Conservation (phyloP, 1,139 yeast species). For the Wickerhamomyces sp. region DNA sequence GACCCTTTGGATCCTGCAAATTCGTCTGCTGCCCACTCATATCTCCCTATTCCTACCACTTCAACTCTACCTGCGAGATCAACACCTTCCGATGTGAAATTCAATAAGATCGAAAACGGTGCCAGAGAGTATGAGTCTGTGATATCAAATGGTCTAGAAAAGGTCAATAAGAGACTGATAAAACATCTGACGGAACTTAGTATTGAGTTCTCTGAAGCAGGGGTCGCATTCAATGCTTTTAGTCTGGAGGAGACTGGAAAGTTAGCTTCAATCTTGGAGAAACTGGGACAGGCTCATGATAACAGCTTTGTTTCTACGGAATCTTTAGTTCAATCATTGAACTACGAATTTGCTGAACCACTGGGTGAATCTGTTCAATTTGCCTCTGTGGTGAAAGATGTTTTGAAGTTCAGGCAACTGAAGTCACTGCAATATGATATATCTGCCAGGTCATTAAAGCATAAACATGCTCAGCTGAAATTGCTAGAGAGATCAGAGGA, state of each 20-base stretch:
- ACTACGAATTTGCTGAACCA: constrained; percentile 72
- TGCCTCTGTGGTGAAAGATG: constrained; percentile 57
- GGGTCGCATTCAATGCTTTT: constrained; percentile 47
- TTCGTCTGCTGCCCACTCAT: constrained; percentile 46
- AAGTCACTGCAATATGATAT: constrained; percentile 60
- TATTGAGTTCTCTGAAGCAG: constrained; percentile 39
- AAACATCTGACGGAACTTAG: constrained; percentile 60
- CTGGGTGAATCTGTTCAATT: constrained; percentile 78
- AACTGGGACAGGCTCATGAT: constrained; percentile 75
- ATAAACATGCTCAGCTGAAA: constrained; percentile 40
- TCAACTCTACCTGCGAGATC: constrained; percentile 25
- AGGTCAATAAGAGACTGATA: constrained; percentile 59
- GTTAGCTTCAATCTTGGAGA: constrained; percentile 50
- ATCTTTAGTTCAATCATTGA: constrained; percentile 52
- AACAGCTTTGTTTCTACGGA: constrained; percentile 61
- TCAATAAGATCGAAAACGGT: constrained; percentile 37
- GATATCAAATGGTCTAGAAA: constrained; percentile 51
- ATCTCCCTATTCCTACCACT: constrained; percentile 56
- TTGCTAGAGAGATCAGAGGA: constrained; percentile 40
- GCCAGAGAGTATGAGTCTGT: constrained; percentile 51
- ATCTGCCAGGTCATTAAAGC: constrained; percentile 48
- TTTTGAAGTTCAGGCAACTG: constrained; percentile 61
- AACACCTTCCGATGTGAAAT: constrained; percentile 30
- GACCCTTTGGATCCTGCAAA: constrained; percentile 43
- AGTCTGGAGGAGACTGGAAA: constrained; percentile 50